Evolutionary conservation across 1,139 yeast species (phyloP).

Genomic region (Pneumocystis wakefieldiae): DNA sequence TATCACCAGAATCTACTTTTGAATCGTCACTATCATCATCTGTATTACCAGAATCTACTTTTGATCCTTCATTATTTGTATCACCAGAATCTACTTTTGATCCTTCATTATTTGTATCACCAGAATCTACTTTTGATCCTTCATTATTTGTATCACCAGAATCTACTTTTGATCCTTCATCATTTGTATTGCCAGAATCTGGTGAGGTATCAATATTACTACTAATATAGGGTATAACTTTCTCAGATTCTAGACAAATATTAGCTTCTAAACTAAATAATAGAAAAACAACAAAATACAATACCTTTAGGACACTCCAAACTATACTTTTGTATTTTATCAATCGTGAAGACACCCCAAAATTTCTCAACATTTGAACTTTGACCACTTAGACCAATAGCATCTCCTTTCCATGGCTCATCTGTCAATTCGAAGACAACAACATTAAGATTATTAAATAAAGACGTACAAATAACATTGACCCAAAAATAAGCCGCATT

Average conservation of each 20-base stretch:
- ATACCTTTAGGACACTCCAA: conserved; percentile 6
- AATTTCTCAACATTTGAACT: conserved; percentile 13
- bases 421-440: conserved; percentile 88
- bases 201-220: background rate
- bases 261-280: background rate
- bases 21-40: background rate
- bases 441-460: conserved; percentile 91
- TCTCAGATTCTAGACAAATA: background rate
- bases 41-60: no score
- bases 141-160: no score
- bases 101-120: background rate
- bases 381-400: conserved; percentile 4
- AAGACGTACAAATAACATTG: conserved; percentile 75
- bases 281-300: background rate
- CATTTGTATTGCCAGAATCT: background rate
- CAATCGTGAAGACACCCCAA: conserved; percentile 15
- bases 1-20: background rate
- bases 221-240: background rate
- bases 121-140: background rate
- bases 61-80: no score
- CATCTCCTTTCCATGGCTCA: conserved; percentile 63
- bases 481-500: conserved; percentile 76
- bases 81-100: background rate
- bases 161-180: background rate
- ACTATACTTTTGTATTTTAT: conserved; percentile 11